Percentiles rank a stretch among this genome's conserved stretches.
phyloP scores from a whole-genome alignment of 1,284 basidiomycete species.

The Termitomyces sp. region DNA sequence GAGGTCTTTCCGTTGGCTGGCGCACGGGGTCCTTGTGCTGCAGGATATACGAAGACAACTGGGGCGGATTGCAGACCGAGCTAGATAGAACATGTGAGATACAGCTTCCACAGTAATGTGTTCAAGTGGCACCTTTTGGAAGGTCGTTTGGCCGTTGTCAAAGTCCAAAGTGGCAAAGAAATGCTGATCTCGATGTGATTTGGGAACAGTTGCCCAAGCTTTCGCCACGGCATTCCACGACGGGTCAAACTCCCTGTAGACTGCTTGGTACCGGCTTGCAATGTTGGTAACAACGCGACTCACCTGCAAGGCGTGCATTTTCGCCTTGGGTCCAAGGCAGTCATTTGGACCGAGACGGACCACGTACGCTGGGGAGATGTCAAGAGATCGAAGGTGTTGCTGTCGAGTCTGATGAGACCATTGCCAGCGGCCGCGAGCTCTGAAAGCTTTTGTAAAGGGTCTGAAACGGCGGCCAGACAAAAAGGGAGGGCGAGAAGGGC shows the following conservation, averaged over 20 bases:
- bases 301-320: slow-evolving; percentile 81
- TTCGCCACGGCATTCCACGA: slow-evolving; percentile 75
- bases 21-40: slow-evolving; percentile 65
- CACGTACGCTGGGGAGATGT: slow-evolving; percentile 74
- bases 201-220: slow-evolving; percentile 66
- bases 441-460: slow-evolving; percentile 48
- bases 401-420: slow-evolving; percentile 78
- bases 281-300: slow-evolving; percentile 16
- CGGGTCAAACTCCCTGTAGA: slow-evolving; percentile 75
- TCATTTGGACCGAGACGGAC: slow-evolving; percentile 80
- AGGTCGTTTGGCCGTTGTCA: slow-evolving; percentile 66
- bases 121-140: slow-evolving; percentile 59
- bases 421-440: slow-evolving; percentile 64
- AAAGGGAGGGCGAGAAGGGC: slow-evolving; percentile 43
- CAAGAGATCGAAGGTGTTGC: slow-evolving; percentile 71
- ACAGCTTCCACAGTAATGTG: background rate
- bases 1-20: slow-evolving; percentile 46
- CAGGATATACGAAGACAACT: slow-evolving; percentile 72
- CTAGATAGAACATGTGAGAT: slow-evolving; percentile 23
- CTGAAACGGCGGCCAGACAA: slow-evolving; percentile 32
- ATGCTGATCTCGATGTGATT: slow-evolving; percentile 65
- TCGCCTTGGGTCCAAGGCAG: slow-evolving; percentile 74
- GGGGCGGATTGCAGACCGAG: slow-evolving; percentile 78
- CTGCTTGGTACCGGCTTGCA: slow-evolving; percentile 5
- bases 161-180: slow-evolving; percentile 94